Evolutionary conservation across 83 land plant species (phyloP).

Genomic region (Thuja plicata): DNA sequence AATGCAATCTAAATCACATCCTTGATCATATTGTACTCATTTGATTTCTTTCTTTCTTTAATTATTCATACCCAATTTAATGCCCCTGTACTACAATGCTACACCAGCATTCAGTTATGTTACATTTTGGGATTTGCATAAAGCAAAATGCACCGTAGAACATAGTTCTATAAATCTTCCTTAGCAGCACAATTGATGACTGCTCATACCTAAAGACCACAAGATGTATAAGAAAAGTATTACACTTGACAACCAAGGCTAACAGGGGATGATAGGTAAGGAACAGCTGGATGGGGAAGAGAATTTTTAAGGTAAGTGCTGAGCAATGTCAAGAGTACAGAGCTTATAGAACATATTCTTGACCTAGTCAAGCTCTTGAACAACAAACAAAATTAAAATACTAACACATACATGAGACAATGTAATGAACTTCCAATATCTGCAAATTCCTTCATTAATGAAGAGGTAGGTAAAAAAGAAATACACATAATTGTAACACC

Average conservation of each 20-base stretch:
- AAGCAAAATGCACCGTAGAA: too few relatives aligned
- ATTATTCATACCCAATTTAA: too few relatives aligned
- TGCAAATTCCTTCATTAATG: not conserved
- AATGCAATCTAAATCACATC: too few relatives aligned
- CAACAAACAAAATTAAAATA: not conserved
- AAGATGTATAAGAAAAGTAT: not conserved
- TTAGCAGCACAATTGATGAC: not conserved
- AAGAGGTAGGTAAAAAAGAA: not conserved
- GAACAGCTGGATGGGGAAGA: not conserved
- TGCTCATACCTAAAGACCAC: not conserved
- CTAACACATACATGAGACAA: not conserved
- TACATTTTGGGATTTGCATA: too few relatives aligned
- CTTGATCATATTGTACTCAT: too few relatives aligned
- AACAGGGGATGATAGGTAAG: not conserved
- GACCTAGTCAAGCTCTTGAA: not conserved
- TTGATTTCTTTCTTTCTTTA: too few relatives aligned
- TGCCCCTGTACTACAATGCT: too few relatives aligned
- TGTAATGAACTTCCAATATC: not conserved
- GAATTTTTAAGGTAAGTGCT: not conserved
- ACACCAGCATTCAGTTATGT: too few relatives aligned
- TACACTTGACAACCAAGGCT: not conserved
- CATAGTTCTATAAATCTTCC: not conserved
- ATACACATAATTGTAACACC: not conserved
- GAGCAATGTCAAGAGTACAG: not conserved
- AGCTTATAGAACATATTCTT: not conserved